Evolutionary conservation across 225 moss, liverwort and hornwort species (phyloP), one percentile per base, ranked within the genome.

Genomic region (Neckera pumila): DNA sequence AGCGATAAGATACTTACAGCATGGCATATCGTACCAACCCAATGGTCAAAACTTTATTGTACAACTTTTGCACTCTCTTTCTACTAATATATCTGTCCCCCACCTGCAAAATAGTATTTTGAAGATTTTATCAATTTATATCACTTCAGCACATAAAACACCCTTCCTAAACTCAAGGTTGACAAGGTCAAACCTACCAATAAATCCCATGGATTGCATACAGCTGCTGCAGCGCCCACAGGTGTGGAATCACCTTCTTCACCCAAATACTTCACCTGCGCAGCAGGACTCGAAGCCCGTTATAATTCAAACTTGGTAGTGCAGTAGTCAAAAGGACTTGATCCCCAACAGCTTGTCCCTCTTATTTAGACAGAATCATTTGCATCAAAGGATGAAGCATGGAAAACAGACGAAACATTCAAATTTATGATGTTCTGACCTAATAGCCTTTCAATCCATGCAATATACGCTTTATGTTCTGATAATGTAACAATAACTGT

Each of bases 161-260:
- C 26, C n/a, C 59, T 51, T 77, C 63, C 77, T 85, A 30, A 33
- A 73, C 76, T 86, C 47, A 85, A 59, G 36, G 34, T 54, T 51
- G 28, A 61, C n/a, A 78, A 74, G 17, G 59, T 82, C 51, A 42
- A 79, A 80, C 92, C 85, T 91, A 97, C 97, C 97, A 98, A 82
- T 90, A 98, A 95, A 92, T 98, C 97, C 97, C 97, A 98, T 86
- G 97, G 97, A 90, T 89, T 94, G 88, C 95, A 95, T 80, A 98
- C 94, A 91, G 97, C 93, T 81, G 96, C 92, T 74, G 96, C 97
- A 90, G 94, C 95, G 90, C 96, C 95, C 62, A 98, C 83, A 64
- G 95, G 97, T 51, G 94, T 94, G 80, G 93, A 91, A 88, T 95
- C 89, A 80, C 96, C 95, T 90, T 98, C 97, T 89, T 98, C 97